phyloP scores from a whole-genome alignment of 768 basidiomycete species.

The Collybia nuda region DNA sequence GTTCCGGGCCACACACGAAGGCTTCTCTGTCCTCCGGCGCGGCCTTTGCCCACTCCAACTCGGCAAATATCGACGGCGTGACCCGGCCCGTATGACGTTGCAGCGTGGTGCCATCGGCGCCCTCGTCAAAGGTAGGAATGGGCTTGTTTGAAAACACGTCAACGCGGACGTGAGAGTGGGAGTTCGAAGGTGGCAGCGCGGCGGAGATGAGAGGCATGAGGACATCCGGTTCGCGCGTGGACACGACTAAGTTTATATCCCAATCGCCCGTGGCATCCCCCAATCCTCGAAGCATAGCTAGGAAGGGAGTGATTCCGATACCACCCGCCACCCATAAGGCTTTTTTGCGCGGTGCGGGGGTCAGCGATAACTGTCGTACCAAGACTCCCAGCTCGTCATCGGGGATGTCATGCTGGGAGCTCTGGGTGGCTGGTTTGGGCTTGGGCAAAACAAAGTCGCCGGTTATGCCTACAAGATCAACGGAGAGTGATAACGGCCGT shows the following conservation, averaged over 20 bases:
- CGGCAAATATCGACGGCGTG: slow-evolving; percentile 14
- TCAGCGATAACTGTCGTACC: slow-evolving; percentile 5
- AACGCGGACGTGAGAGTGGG: slow-evolving; percentile 21
- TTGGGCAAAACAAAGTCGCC: slow-evolving; percentile 48
- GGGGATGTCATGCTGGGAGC: no score
- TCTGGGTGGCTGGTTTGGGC: background rate
- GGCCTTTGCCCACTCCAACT: slow-evolving; percentile 3
- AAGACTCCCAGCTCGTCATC: slow-evolving; percentile 11
- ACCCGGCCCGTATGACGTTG: slow-evolving; percentile 21
- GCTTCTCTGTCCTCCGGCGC: slow-evolving; percentile 23
- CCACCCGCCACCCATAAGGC: slow-evolving; percentile 63
- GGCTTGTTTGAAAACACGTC: slow-evolving; percentile 38
- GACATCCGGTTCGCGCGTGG: slow-evolving; percentile 55
- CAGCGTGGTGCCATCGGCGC: slow-evolving; percentile 8
- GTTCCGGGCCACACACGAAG: slow-evolving; percentile 52
- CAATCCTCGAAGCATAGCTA: slow-evolving; percentile 44
- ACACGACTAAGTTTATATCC: slow-evolving; percentile 48
- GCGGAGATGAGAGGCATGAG: slow-evolving; percentile 40
- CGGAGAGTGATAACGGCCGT: slow-evolving; percentile 34
- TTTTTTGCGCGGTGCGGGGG: slow-evolving; percentile 6
- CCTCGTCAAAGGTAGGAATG: slow-evolving; percentile 3
- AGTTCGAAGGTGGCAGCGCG: slow-evolving; percentile 16
- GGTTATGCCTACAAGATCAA: slow-evolving; percentile 50
- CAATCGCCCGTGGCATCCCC: slow-evolving; percentile 10
- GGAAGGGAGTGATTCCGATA: slow-evolving; percentile 64